Evolutionary conservation across 768 basidiomycete species (phyloP).

Genomic region (Kwoniella heveanensis): DNA sequence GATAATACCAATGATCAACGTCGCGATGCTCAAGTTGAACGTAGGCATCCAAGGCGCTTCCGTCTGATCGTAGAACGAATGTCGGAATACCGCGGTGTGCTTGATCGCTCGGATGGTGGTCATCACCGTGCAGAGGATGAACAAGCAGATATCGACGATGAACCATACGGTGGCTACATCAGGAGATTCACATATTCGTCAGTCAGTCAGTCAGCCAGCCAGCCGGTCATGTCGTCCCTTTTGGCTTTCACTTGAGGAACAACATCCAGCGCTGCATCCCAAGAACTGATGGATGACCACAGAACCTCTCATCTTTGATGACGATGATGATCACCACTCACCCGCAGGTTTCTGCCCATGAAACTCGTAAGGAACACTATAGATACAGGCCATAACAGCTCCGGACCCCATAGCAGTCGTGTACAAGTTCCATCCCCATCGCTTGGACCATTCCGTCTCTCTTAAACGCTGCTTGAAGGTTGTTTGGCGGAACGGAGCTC

Average conservation of each 20-base stretch:
- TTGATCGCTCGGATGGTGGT: constrained; percentile 10
- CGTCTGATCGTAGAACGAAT: constrained; percentile 5
- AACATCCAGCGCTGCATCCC: no score
- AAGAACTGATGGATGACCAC: no score
- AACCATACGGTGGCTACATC: constrained; percentile 4
- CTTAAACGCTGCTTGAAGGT: neutral
- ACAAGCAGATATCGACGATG: neutral
- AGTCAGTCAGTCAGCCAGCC: no score
- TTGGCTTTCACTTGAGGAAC: neutral
- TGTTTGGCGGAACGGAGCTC: neutral
- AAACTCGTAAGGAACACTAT: constrained; percentile 6
- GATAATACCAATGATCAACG: constrained; percentile 4
- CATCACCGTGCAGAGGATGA: constrained; percentile 3
- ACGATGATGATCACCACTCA: neutral
- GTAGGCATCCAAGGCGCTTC: constrained; percentile 11
- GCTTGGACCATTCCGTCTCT: constrained; percentile 11
- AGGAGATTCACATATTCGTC: neutral
- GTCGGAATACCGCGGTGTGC: neutral
- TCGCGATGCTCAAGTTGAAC: neutral
- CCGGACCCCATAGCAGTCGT: constrained; percentile 6
- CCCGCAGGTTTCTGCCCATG: constrained; percentile 1
- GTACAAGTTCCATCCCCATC: constrained; percentile 9
- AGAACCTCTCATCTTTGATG: no score
- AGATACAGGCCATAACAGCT: constrained; percentile 7
- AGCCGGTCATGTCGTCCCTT: no score